phyloP scores from a whole-genome alignment of 495 filamentous ascomycete genomes.

The Penicillium antarcticum region DNA sequence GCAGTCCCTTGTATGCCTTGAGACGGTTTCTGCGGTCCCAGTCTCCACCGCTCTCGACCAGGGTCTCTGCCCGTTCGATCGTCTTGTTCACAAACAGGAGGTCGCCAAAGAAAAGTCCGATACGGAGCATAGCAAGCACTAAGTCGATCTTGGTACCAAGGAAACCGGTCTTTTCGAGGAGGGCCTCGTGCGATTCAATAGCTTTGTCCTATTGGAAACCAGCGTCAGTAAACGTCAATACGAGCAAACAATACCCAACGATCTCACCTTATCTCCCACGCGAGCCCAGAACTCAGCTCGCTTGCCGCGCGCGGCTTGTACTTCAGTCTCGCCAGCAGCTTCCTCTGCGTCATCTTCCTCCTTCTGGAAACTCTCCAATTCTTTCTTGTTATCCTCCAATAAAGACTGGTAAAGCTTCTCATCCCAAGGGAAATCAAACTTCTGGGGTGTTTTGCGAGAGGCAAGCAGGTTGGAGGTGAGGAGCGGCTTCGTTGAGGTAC shows the following conservation, averaged over 20 bases:
- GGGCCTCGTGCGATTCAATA: constrained; percentile 81
- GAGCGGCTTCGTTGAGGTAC: constrained; percentile 56
- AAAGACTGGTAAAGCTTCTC: constrained; percentile 82
- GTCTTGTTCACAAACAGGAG: constrained; percentile 87
- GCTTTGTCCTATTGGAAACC: constrained; percentile 72
- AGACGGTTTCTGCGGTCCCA: constrained; percentile 97
- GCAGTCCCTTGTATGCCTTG: constrained; percentile 96
- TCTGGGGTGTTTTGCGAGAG: constrained; percentile 56
- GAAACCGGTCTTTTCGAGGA: constrained; percentile 90
- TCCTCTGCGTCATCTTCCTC: constrained; percentile 93
- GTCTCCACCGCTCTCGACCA: constrained; percentile 92
- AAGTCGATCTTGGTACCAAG: constrained; percentile 96
- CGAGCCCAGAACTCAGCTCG: constrained; percentile 92
- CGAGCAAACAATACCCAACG: not conserved
- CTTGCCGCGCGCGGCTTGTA: constrained; percentile 88
- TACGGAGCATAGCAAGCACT: constrained; percentile 90
- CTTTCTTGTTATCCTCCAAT: constrained; percentile 82
- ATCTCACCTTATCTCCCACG: constrained; percentile 87
- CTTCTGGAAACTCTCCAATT: constrained; percentile 88
- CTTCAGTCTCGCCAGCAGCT: constrained; percentile 93
- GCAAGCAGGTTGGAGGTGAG: constrained; percentile 63
- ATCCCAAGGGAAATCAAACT: constrained; percentile 80
- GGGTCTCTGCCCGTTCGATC: constrained; percentile 80
- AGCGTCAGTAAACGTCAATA: constrained; percentile 8
- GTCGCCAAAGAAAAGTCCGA: constrained; percentile 94